phyloP scores from a whole-genome alignment of 495 filamentous ascomycete species.

The Podospora anserina region DNA sequence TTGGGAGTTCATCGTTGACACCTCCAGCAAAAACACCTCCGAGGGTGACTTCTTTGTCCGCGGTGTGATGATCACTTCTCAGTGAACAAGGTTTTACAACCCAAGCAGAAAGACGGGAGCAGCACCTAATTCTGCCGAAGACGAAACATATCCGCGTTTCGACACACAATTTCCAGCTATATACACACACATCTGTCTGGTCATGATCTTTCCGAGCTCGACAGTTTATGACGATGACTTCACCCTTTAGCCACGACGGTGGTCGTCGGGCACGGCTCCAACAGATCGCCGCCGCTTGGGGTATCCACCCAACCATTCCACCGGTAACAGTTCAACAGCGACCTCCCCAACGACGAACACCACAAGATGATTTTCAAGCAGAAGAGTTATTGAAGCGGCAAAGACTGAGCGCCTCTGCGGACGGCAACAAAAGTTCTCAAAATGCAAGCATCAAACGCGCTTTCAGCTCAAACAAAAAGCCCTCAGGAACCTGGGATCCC shows the following conservation, averaged over 20 bases:
- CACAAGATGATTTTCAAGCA: slow-evolving; percentile 41
- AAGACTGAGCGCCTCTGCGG: slow-evolving; percentile 29
- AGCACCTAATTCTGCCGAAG: not conserved
- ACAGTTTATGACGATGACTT: slow-evolving; percentile 16
- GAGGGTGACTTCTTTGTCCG: not conserved
- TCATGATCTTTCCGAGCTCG: not conserved
- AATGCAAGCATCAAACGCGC: slow-evolving; percentile 39
- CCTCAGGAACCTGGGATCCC: slow-evolving; percentile 40
- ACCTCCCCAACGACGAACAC: slow-evolving; percentile 29
- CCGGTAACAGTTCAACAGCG: slow-evolving; percentile 25
- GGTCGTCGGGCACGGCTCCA: slow-evolving; percentile 36
- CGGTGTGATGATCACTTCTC: not conserved
- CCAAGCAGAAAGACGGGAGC: not conserved
- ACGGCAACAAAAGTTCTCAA: slow-evolving; percentile 28
- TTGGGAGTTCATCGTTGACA: not conserved
- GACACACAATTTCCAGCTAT: not conserved
- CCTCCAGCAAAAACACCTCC: not conserved
- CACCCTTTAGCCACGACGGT: slow-evolving; percentile 27
- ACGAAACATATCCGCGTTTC: too few species aligned
- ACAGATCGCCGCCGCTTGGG: slow-evolving; percentile 37
- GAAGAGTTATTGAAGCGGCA: slow-evolving; percentile 47
- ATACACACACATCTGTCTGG: not conserved
- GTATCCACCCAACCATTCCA: slow-evolving; percentile 26
- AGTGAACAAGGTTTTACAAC: not conserved
- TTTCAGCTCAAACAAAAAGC: slow-evolving; percentile 44